These are phyloP conservation scores for Somion occarium DNA, from an alignment of 1,284 basidiomycete species.

Conservation along the genomic window DNA sequence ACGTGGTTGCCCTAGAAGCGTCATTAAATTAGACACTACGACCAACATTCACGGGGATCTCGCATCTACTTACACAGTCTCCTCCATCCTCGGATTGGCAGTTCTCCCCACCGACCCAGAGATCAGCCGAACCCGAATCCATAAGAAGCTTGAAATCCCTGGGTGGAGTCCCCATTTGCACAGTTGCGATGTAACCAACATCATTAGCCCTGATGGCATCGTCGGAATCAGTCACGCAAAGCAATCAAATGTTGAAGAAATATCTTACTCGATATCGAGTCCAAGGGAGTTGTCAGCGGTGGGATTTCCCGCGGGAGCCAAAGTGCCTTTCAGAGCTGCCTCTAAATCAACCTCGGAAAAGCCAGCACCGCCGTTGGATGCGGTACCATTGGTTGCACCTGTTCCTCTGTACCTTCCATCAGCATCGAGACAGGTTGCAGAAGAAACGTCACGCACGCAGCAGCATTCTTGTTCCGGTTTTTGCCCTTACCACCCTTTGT, in stretches of 20 bases:
- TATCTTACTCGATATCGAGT: constrained; percentile 61
- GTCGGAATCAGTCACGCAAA: constrained; percentile 1
- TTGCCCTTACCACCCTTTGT: background rate
- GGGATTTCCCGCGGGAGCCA: constrained; percentile 50
- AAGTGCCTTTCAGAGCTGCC: constrained; percentile 33
- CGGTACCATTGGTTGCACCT: constrained; percentile 5
- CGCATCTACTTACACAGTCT: constrained; percentile 41
- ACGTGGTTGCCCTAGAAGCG: constrained; percentile 49
- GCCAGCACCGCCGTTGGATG: constrained; percentile 20
- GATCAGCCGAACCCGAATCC: constrained; percentile 85
- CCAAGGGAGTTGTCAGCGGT: constrained; percentile 59
- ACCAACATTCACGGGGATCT: background rate
- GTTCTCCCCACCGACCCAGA: constrained; percentile 69
- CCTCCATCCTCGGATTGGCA: constrained; percentile 46
- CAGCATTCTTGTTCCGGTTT: background rate
- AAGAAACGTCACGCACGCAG: no score
- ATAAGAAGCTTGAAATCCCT: constrained; percentile 69
- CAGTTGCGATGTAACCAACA: constrained; percentile 62
- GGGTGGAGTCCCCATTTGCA: constrained; percentile 79
- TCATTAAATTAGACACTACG: constrained; percentile 5
- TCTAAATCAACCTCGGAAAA: constrained; percentile 34
- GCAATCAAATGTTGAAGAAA: background rate
- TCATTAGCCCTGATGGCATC: constrained; percentile 32
- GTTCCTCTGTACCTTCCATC: background rate
- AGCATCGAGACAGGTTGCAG: background rate